Evolutionary conservation across 2,329 filamentous ascomycete genomes (phyloP).

Genomic region (Ophiostoma ulmi): DNA sequence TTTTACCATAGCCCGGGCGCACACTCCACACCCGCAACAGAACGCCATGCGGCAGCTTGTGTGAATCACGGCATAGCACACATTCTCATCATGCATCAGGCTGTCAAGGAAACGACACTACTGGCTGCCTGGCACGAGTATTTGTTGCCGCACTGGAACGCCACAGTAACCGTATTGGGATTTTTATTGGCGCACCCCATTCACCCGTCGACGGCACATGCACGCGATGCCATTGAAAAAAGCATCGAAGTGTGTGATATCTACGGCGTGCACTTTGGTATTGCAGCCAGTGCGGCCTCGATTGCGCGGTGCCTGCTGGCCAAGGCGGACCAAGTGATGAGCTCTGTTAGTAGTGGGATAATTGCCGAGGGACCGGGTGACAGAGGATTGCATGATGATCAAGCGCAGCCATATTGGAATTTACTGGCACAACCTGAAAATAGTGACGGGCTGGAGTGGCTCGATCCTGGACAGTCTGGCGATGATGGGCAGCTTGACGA

Average conservation of each 20-base stretch:
- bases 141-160: conserved; percentile 43
- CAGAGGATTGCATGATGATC: neutral
- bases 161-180: conserved; percentile 38
- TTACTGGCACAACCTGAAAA: neutral
- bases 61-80: conserved; percentile 36
- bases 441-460: neutral
- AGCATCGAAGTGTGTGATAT: conserved; percentile 37
- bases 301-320: conserved; percentile 29
- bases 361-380: neutral
- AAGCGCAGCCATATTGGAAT: neutral
- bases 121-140: conserved; percentile 38
- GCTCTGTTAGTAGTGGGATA: neutral
- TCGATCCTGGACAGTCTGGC: neutral
- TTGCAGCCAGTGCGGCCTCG: conserved; percentile 34
- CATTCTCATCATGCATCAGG: conserved; percentile 37
- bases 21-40: conserved; percentile 27
- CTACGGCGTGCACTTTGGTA: conserved; percentile 35
- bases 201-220: conserved; percentile 30
- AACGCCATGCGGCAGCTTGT: conserved; percentile 32
- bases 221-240: conserved; percentile 35
- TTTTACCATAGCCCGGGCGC: conserved; percentile 29
- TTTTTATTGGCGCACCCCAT: conserved; percentile 39
- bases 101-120: conserved; percentile 33
- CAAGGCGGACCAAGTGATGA: neutral
- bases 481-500: neutral